A percentile compares a stretch with the other conserved stretches of the same genome.
These are phyloP conservation scores for Scleromitrula shiraiana DNA, from an alignment of 2,329 filamentous ascomycete species.

Conservation along the genomic window DNA sequence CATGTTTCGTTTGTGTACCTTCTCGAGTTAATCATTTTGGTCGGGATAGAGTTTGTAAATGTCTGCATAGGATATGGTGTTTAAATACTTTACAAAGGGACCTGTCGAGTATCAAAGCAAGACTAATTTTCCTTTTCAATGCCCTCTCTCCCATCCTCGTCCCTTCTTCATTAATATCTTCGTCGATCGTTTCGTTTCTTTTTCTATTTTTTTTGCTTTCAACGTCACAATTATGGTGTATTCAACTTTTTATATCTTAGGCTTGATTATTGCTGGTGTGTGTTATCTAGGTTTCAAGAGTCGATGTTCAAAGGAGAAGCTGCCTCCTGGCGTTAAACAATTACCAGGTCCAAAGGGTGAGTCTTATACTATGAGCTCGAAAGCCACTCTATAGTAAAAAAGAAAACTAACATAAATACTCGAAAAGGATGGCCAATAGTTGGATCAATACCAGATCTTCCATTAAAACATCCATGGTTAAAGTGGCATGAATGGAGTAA, in stretches of 20 bases:
- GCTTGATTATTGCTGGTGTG: neutral
- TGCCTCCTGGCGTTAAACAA: constrained; percentile 10
- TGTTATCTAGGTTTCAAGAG: constrained; percentile 6
- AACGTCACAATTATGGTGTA: constrained; percentile 3
- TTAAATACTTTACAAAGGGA: neutral
- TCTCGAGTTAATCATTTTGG: neutral
- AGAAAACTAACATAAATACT: too few species aligned
- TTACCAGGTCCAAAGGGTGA: constrained; percentile 15
- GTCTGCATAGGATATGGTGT: neutral
- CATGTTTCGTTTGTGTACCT: neutral
- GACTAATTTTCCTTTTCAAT: neutral
- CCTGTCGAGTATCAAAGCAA: neutral
- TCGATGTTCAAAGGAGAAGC: neutral
- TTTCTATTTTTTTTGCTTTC: too few species aligned
- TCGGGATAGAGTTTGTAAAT: neutral
- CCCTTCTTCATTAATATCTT: neutral
- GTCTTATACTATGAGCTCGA: neutral
- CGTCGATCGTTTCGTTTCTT: neutral
- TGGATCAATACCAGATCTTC: constrained; percentile 13
- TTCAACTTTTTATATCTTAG: neutral
- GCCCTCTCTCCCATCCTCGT: neutral
- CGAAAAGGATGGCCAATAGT: constrained; percentile 14
- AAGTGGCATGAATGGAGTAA: constrained; percentile 34
- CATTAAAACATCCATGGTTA: constrained; percentile 31
- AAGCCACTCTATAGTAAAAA: too few species aligned